Evolutionary conservation across 306 rosid genomes (phyloP).

Genomic region (Cucumis cinereus): DNA sequence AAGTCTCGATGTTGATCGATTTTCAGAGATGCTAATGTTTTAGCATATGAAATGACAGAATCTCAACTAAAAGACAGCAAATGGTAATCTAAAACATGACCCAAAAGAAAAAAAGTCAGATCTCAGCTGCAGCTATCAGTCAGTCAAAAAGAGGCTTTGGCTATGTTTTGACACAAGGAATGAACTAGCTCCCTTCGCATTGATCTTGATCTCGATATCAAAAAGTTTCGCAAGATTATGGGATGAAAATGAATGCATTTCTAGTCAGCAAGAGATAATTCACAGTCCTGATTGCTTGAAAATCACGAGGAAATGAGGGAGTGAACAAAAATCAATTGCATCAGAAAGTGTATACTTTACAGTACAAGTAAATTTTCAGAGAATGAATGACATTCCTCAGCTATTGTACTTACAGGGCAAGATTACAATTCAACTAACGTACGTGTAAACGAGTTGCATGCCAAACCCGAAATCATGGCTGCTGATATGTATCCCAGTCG

Average conservation of each 20-base stretch:
- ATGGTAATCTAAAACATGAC: background rate
- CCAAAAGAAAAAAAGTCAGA: background rate
- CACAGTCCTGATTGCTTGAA: background rate
- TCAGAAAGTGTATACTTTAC: background rate
- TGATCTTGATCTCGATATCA: background rate
- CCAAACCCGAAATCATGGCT: constrained; percentile 30
- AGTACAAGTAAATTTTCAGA: constrained; percentile 15
- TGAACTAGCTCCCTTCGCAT: background rate
- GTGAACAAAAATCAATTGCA: background rate
- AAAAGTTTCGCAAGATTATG: background rate
- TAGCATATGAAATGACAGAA: background rate
- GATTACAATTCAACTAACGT: constrained; percentile 11
- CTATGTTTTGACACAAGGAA: background rate
- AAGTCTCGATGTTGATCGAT: background rate
- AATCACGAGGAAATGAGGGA: background rate
- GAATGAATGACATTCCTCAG: constrained; percentile 3
- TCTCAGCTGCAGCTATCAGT: background rate
- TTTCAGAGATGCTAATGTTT: background rate
- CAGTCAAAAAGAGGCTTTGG: background rate
- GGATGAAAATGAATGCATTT: background rate
- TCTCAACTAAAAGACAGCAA: background rate
- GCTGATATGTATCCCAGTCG: constrained; percentile 75
- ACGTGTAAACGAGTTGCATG: background rate
- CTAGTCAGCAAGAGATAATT: background rate
- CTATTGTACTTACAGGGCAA: constrained; percentile 2